Conservation (phyloP, 345 rosid genomes). For the Brassica napus region DNA sequence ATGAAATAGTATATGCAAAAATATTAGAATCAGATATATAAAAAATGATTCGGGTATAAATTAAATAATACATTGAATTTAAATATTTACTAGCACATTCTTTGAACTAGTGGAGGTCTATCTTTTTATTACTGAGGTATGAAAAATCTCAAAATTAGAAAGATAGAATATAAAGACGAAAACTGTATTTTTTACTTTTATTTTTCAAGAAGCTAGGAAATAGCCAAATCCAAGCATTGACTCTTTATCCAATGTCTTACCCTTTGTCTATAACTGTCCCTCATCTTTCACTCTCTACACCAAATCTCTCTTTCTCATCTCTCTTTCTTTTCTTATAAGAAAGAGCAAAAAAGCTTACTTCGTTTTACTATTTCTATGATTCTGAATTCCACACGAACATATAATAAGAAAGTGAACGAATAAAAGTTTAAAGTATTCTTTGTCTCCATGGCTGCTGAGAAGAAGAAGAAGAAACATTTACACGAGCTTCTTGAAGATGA, state of each 20-base stretch:
- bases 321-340: slow-evolving; percentile 22
- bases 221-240: slow-evolving; percentile 47
- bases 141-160: background rate
- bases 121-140: background rate
- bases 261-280: slow-evolving; percentile 37
- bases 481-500: slow-evolving; percentile 76
- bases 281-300: slow-evolving; percentile 29
- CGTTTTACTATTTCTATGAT: slow-evolving; percentile 23
- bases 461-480: slow-evolving; percentile 54
- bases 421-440: background rate
- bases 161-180: background rate
- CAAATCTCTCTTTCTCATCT: slow-evolving; percentile 20
- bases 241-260: slow-evolving; percentile 41
- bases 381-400: slow-evolving; percentile 28
- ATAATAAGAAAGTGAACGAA: background rate
- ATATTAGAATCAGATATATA: background rate
- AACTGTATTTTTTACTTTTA: background rate
- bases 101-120: background rate
- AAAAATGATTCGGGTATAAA: background rate
- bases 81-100: background rate
- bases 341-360: slow-evolving; percentile 27
- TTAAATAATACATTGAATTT: background rate
- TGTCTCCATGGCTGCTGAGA: slow-evolving; percentile 40
- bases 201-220: slow-evolving; percentile 25
- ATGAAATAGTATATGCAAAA: background rate